phyloP scores from a whole-genome alignment of 495 filamentous ascomycete species.

The Cudoniella acicularis region DNA sequence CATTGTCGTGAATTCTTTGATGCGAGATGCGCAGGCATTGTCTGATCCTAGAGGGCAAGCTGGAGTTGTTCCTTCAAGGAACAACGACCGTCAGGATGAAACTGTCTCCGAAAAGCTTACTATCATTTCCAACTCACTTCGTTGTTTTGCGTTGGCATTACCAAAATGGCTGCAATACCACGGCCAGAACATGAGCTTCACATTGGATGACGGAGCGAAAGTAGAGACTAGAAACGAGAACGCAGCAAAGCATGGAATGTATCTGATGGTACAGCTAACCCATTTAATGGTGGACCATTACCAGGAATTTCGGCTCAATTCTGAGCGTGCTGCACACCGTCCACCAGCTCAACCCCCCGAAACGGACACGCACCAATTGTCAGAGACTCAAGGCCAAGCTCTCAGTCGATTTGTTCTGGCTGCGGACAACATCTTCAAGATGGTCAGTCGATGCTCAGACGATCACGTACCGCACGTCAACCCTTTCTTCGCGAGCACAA shows the following conservation, averaged over 20 bases:
- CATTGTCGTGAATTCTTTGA: slow-evolving; percentile 32
- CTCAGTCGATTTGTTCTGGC: slow-evolving; percentile 23
- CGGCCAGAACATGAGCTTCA: slow-evolving; percentile 25
- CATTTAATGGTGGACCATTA: slow-evolving; percentile 33
- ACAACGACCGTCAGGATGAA: neutral
- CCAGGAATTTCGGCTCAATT: slow-evolving; percentile 18
- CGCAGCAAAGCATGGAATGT: slow-evolving; percentile 25
- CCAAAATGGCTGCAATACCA: slow-evolving; percentile 22
- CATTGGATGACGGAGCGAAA: neutral
- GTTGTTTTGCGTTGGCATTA: slow-evolving; percentile 23
- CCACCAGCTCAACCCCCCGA: neutral
- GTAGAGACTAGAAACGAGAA: slow-evolving; percentile 13
- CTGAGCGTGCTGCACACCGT: too few relatives aligned
- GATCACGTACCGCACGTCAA: slow-evolving; percentile 28
- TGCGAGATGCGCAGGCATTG: slow-evolving; percentile 27
- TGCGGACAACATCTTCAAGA: slow-evolving; percentile 25
- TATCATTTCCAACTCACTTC: slow-evolving; percentile 17
- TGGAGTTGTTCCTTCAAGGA: neutral
- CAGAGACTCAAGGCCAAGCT: neutral
- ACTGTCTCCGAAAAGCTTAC: neutral
- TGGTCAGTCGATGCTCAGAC: slow-evolving; percentile 18
- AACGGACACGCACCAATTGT: neutral
- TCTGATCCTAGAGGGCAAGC: neutral
- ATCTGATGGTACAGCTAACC: slow-evolving; percentile 31
- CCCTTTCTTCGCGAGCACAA: slow-evolving; percentile 30